These are phyloP conservation scores for Exobasidium rhododendri DNA, from an alignment of 1,284 basidiomycete species.

Conservation along the genomic window DNA sequence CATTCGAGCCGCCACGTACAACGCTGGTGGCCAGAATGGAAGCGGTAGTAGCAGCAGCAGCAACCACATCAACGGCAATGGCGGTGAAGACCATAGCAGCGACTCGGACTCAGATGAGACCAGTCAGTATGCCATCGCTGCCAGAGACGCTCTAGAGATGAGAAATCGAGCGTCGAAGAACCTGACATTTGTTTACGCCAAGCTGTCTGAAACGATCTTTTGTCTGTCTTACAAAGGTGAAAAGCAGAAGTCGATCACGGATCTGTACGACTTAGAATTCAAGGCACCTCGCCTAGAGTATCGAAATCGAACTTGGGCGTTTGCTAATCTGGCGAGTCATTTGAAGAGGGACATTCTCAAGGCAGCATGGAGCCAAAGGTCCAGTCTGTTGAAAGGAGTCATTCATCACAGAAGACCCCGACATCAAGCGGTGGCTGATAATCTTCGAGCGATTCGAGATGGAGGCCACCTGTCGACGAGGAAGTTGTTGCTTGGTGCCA, in stretches of 20 bases:
- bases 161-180: conserved; percentile 57
- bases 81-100: conserved; percentile 33
- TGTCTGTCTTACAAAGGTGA: conserved; percentile 59
- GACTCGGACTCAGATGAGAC: conserved; percentile 13
- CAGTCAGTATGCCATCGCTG: conserved; percentile 33
- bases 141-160: conserved; percentile 55
- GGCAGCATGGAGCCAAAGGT: conserved; percentile 50
- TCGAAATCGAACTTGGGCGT: conserved; percentile 78
- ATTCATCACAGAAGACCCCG: conserved; percentile 27
- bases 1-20: background rate
- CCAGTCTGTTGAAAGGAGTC: conserved; percentile 44
- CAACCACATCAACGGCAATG: conserved; percentile 39
- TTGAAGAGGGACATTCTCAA: conserved; percentile 51
- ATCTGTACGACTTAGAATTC: conserved; percentile 61
- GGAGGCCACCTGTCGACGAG: conserved; percentile 2
- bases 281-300: conserved; percentile 66
- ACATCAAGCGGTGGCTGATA: conserved; percentile 22
- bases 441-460: conserved; percentile 14
- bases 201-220: conserved; percentile 66
- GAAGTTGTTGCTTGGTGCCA: background rate
- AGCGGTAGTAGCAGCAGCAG: conserved; percentile 3
- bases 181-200: conserved; percentile 74
- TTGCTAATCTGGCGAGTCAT: conserved; percentile 44
- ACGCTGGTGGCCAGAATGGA: background rate
- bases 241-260: conserved; percentile 58